Base-by-base conservation (phyloP, 768 basidiomycete genomes). In the Amanita molliuscula region DNA sequence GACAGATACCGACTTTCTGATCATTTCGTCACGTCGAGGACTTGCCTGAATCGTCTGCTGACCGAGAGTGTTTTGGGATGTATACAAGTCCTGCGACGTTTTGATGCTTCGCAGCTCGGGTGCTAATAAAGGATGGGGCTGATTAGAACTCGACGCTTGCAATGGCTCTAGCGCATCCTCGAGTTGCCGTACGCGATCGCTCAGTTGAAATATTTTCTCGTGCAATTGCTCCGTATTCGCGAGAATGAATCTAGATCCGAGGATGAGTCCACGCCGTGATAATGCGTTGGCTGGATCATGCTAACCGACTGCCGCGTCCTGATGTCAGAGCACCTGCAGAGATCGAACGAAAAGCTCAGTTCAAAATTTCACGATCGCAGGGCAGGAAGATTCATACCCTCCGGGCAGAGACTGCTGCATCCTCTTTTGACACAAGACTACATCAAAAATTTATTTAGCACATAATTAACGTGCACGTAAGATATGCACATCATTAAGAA, bases 171-270 rank as follows among this genome's bases (percentile, higher is more conserved):
- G 65, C 0, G 78, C 80, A 25, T 81, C 78, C 59, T 84, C 82
- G 10, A 84, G 71, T 52, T 78, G 75, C 42, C 79, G 72, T 26
- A 84, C 79, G 40, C 82, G 79, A 57, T 79, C 77, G 54, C 77
- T 74, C 47, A 84, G 70, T 56, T 77, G 70, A 10, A 70, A 68
- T 4, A 82, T 81, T 63, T 79, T 81, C 29, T 76, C 76, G 55
- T 83, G 82, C 34, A 82, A 64, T 57, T 81, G 77, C 53, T 79
- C 80, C 6, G 81, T 81, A 56, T 81, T 80, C 11, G 81, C 81
- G 31, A 83, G 75, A 55, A 83, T 82, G 54, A 82, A 83, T 48
- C 81, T 81, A 52, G 41, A 29, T 20, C 6, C 16, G 11, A 8
- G 13, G 10, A 41, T 48, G 4, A 44, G 38, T 21, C n/a, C 21